Conservation (phyloP, 2,329 filamentous ascomycete genomes). For the Aspergillus eucalypticola region DNA sequence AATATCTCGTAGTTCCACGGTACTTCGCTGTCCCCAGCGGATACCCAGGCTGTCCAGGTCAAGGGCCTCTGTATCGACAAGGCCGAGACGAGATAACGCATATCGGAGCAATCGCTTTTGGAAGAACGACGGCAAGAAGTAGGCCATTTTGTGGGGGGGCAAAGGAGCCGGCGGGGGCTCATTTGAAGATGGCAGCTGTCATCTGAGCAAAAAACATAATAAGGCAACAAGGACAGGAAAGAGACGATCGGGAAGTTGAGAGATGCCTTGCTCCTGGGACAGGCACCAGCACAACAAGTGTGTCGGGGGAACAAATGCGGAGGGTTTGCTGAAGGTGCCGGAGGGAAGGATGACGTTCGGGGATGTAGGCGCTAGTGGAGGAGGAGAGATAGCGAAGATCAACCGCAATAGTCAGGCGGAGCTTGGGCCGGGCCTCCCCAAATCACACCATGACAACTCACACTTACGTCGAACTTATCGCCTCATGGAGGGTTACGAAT, state of each 20-base stretch:
- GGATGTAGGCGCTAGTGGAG: constrained; percentile 22
- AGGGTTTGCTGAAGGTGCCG: constrained; percentile 17
- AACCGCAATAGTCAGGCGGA: constrained; percentile 27
- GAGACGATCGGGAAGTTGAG: constrained; percentile 3
- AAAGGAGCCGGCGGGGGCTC: constrained; percentile 34
- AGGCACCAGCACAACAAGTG: constrained; percentile 3
- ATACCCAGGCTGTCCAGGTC: constrained; percentile 86
- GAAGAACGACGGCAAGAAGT: constrained; percentile 73
- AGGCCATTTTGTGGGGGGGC: constrained; percentile 59
- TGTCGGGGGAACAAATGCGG: constrained; percentile 11
- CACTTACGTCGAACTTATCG: constrained; percentile 10
- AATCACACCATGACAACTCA: constrained; percentile 25
- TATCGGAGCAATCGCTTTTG: constrained; percentile 88
- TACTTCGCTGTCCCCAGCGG: constrained; percentile 75
- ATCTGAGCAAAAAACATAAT: constrained; percentile 28
- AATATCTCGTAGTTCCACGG: constrained; percentile 84
- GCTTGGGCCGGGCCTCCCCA: constrained; percentile 19
- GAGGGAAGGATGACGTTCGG: constrained; percentile 34
- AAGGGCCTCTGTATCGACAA: constrained; percentile 83
- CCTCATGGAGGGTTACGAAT: background rate
- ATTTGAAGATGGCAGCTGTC: constrained; percentile 26
- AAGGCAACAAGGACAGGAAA: constrained; percentile 16
- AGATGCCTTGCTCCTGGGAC: background rate
- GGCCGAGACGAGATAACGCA: constrained; percentile 76
- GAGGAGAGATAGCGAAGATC: constrained; percentile 21